Base-by-base conservation (phyloP, 208 protist genomes). In the Strigomonas galati region DNA sequence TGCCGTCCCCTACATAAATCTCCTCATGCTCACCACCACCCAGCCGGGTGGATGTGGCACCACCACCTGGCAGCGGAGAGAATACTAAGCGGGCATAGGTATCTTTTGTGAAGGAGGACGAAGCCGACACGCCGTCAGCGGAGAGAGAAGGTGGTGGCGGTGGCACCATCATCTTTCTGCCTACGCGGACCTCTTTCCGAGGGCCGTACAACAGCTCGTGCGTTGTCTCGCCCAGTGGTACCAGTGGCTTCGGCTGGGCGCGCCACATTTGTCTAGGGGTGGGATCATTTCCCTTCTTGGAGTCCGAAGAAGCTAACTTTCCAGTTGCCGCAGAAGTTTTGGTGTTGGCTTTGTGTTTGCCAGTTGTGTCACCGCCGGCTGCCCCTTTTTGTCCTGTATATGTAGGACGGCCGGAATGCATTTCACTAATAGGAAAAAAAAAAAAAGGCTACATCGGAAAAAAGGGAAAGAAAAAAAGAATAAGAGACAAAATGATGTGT, bases 251-350 rank as follows among this genome's bases (percentile, higher is more conserved):
- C 5, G 61, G 26, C 53, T 37, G 49, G 12, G 54, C 53, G 12
- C 68, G 61, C 68, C 68, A 72, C 68, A 67, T 62, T 6, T 46
- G 35, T 3, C 24, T 23, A 26, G 49, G 51, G 14, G 54, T 31
- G 9, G 31, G 31, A 12, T 65, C 35, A 2, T 30, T 27, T 3
- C 17, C 15, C 0, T 44, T 46, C 0, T 32, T 59, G 1, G 14
- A 14, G 1, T 62, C 55, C 6, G 32, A 2, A 37, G 32, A 37
- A 37, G 32, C 32, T n/a, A 24, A 1, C 12, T 49, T 46, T 19
- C 4, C 32, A 17, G 5, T 14, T 12, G 9, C 28, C 1, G 28
- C 6, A 24, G n/a, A 14, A 15, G 31, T 1, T 23, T 49, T 62
- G 28, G 37, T 5, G 2, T 49, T 62, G 40, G 15, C 15, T 19